These are phyloP conservation scores for Triticum urartu DNA, from an alignment of 176 grass and related monocot species.

Conservation along the genomic window DNA sequence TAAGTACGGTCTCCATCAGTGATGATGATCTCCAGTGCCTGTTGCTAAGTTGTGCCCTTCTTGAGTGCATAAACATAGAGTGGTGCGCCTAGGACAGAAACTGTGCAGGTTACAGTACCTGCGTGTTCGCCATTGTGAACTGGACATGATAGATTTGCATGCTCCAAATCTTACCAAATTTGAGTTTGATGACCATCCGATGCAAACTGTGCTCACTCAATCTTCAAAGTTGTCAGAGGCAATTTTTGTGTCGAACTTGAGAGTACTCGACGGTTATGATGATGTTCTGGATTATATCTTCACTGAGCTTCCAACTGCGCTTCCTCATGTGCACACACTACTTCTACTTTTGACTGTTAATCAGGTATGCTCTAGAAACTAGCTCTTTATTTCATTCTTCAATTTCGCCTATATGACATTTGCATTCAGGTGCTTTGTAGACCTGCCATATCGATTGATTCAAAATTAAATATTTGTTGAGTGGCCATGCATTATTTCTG, in stretches of 20 bases:
- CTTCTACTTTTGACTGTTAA: background rate
- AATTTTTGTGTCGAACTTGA: background rate
- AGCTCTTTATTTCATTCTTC: background rate
- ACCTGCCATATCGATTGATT: background rate
- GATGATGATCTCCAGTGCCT: background rate
- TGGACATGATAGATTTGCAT: background rate
- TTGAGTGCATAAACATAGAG: background rate
- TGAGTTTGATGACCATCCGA: background rate
- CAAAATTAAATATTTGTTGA: background rate
- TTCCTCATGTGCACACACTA: conserved; percentile 17
- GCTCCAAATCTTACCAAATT: background rate
- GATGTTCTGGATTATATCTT: background rate
- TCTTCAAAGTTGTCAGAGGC: background rate
- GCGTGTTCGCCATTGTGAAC: background rate
- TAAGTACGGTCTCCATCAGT: background rate
- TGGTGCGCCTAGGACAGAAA: background rate
- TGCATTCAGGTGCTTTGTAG: background rate
- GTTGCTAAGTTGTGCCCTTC: background rate
- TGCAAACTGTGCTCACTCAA: background rate
- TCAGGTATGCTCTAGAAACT: background rate
- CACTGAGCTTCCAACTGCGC: background rate
- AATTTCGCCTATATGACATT: background rate
- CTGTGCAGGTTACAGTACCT: background rate
- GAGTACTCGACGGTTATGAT: background rate
- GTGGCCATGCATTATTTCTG: background rate